These are phyloP conservation scores for Leccinum boreale DNA, from an alignment of 768 basidiomycete species.

Conservation along the genomic window DNA sequence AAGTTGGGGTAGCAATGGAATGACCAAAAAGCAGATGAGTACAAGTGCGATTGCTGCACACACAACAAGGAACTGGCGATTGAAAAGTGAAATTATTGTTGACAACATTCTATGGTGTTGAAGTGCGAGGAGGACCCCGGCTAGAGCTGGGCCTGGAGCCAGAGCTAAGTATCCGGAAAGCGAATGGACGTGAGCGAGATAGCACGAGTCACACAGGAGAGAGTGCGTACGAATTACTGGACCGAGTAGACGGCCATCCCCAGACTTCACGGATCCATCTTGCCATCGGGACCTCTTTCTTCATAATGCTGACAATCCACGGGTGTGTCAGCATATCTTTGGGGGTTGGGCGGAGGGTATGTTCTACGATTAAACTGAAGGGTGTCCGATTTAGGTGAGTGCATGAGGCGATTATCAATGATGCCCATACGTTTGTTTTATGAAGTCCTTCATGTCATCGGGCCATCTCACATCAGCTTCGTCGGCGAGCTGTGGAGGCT, in stretches of 20 bases:
- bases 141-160: conserved; percentile 30
- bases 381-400: conserved; percentile 5
- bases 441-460: conserved; percentile 87
- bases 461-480: conserved; percentile 67
- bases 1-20: conserved; percentile 9
- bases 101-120: conserved; percentile 23
- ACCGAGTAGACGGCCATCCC: conserved; percentile 59
- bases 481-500: conserved; percentile 84
- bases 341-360: conserved; percentile 70
- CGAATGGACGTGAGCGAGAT: not conserved
- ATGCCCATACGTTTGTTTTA: conserved; percentile 69
- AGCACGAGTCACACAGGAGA: not conserved
- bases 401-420: not conserved
- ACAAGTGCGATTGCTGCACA: conserved; percentile 22
- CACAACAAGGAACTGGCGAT: conserved; percentile 7
- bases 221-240: conserved; percentile 21
- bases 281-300: conserved; percentile 83
- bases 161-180: conserved; percentile 7
- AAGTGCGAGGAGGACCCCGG: conserved; percentile 22
- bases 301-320: conserved; percentile 77
- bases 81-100: not conserved
- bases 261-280: conserved; percentile 85
- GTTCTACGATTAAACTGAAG: conserved; percentile 66
- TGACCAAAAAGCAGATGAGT: conserved; percentile 13
- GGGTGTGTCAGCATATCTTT: conserved; percentile 80